Conservation (phyloP, 1,284 basidiomycete genomes). For the Leccinum subrobustum region DNA sequence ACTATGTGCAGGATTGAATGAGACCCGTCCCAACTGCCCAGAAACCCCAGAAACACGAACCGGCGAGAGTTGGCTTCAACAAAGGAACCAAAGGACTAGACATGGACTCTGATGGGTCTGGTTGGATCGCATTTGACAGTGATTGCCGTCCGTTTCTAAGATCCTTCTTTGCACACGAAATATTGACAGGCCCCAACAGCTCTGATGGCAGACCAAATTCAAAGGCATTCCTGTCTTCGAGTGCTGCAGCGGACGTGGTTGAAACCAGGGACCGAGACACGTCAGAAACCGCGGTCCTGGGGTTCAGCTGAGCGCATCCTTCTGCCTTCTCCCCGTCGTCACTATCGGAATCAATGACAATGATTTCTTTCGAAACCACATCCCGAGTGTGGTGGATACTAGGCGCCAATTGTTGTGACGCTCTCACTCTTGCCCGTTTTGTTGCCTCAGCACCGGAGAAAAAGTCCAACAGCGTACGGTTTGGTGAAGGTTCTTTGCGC, state of each 20-base stretch:
- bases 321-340: conserved; percentile 36
- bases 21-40: neutral
- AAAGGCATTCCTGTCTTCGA: conserved; percentile 19
- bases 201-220: conserved; percentile 29
- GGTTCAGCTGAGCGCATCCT: neutral
- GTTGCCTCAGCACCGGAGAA: conserved; percentile 37
- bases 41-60: conserved; percentile 18
- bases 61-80: neutral
- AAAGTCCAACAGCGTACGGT: conserved; percentile 51
- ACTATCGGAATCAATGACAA: conserved; percentile 59
- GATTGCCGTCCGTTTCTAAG: neutral
- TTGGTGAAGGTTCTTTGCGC: conserved; percentile 37
- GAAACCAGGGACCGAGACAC: neutral
- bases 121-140: neutral
- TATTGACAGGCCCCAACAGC: conserved; percentile 17
- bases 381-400: conserved; percentile 7
- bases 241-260: conserved; percentile 5
- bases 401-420: neutral
- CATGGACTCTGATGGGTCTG: conserved; percentile 7
- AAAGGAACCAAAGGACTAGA: conserved; percentile 24
- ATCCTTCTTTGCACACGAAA: neutral
- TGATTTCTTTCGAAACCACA: conserved; percentile 39
- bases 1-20: conserved; percentile 12
- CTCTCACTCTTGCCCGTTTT: conserved; percentile 25
- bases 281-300: neutral